Evolutionary conservation across 192 early-diverging fungal species (phyloP), one percentile per base, ranked within the genome.

Genomic region (Coemansia sp.): DNA sequence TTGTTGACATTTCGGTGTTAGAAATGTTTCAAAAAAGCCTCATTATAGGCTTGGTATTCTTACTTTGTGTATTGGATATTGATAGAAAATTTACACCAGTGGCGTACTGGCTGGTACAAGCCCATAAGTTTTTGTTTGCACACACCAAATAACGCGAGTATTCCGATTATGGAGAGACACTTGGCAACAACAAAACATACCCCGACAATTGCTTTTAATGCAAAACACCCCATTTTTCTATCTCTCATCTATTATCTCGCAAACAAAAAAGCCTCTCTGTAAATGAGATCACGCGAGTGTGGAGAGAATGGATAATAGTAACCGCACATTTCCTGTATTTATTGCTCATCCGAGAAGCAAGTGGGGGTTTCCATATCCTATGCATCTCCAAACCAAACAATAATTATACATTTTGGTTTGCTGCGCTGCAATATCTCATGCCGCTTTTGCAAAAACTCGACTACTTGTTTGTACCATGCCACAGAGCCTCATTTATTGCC

Each of bases 251-350:
- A 45, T 45, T 45, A 45, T 45, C 41, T 45, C 4, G 41, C 41
- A 12, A 45, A 45, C 41, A 45, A 45, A 45, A n/a, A 49, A 49
- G 48, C 48, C 48, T 49, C 48, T 21, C 48, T n/a, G 17, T 49
- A 49, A 49, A 49, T 49, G 4, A 49, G 48, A 17, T 55, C 53
- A 31, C 29, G 25, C 53, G 53, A 55, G 26, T 27, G 53, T 55
- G 53, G 53, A 55, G 53, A 55, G 22, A 27, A 55, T 29, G 3
- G 7, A 49, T 49, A 49, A 49, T 49, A 17, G 48, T 49, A 49
- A 49, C 48, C 19, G 8, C 2, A 3, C 48, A 21, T 49, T 49
- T 45, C 2, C 41, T 35, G 31, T 8, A 35, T 35, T 35, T 49
- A 21, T 49, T 49, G 48, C 19, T 21, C 19, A 49, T 49, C 48